Percentiles rank a stretch among this genome's conserved stretches.
These are phyloP conservation scores for Epichloe coenophiala DNA, from an alignment of 2,329 filamentous ascomycete genomes.

Conservation along the genomic window DNA sequence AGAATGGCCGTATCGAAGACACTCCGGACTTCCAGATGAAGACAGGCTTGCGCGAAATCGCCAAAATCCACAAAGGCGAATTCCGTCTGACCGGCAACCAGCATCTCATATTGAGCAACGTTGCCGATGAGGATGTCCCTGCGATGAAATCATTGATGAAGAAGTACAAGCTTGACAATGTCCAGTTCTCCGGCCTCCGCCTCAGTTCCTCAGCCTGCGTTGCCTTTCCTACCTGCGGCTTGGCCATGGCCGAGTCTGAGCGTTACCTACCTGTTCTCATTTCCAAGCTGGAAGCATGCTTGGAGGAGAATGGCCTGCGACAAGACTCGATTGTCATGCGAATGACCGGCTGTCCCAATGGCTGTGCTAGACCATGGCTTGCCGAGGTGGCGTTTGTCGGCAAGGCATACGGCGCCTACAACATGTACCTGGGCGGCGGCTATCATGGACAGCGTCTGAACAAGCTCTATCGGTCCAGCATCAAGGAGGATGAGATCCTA, in stretches of 20 bases:
- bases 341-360: slow-evolving; percentile 98
- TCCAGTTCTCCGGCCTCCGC: slow-evolving; percentile 79
- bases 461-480: slow-evolving; percentile 87
- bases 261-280: slow-evolving; percentile 90
- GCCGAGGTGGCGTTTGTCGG: slow-evolving; percentile 96
- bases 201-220: slow-evolving; percentile 91
- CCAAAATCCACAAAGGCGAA: slow-evolving; percentile 85
- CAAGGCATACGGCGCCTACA: slow-evolving; percentile 94
- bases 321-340: slow-evolving; percentile 98
- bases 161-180: slow-evolving; percentile 95
- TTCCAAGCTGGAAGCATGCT: slow-evolving; percentile 71
- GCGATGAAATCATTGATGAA: slow-evolving; percentile 71
- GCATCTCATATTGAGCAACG: slow-evolving; percentile 84
- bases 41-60: slow-evolving; percentile 85
- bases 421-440: slow-evolving; percentile 97
- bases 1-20: slow-evolving; percentile 95
- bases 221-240: slow-evolving; percentile 94
- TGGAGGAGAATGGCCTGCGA: slow-evolving; percentile 80
- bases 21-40: slow-evolving; percentile 97
- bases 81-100: slow-evolving; percentile 97
- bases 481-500: slow-evolving; percentile 97
- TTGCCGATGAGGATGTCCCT: slow-evolving; percentile 66
- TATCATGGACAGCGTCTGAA: slow-evolving; percentile 95
- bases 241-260: slow-evolving; percentile 97
- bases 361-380: slow-evolving; percentile 90